A percentile compares a stretch with the other conserved stretches of the same genome.
Conservation (phyloP, 1,284 basidiomycete species). For the Mycosarcoma maydis region DNA sequence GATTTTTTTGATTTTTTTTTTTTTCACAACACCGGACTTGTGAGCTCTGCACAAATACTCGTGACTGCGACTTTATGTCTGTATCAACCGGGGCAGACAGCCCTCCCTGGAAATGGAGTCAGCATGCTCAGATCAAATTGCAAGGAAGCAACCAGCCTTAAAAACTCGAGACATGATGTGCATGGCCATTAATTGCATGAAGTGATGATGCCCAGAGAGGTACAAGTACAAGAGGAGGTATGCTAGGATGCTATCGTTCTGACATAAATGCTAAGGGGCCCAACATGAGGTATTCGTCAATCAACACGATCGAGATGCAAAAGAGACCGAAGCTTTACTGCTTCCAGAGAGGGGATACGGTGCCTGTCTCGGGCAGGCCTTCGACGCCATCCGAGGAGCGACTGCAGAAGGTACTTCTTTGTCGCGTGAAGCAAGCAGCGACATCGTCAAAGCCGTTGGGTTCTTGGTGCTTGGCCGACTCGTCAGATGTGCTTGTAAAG, state of each 20-base stretch:
- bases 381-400: conserved; percentile 4
- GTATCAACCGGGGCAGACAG: too few species aligned
- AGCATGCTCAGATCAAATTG: too few species aligned
- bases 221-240: conserved; percentile 24
- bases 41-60: too few species aligned
- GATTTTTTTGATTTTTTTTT: too few species aligned
- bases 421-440: conserved; percentile 10
- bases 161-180: too few species aligned
- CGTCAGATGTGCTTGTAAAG: conserved; percentile 13
- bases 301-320: not conserved
- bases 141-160: too few species aligned
- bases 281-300: not conserved
- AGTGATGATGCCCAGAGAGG: conserved; percentile 22
- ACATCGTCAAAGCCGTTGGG: conserved; percentile 27
- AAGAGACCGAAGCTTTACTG: conserved; percentile 10
- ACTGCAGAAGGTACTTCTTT: conserved; percentile 4
- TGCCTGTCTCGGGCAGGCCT: not conserved
- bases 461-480: conserved; percentile 11
- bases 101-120: too few species aligned
- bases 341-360: conserved; percentile 36
- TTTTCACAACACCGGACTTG: too few species aligned
- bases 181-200: conserved; percentile 20
- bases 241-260: conserved; percentile 9
- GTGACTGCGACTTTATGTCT: too few species aligned
- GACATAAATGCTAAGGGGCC: conserved; percentile 3